Evolutionary conservation across 441 rosid genomes (phyloP), one percentile per base, ranked within the genome.

Genomic region (Dalechampia spathulata): DNA sequence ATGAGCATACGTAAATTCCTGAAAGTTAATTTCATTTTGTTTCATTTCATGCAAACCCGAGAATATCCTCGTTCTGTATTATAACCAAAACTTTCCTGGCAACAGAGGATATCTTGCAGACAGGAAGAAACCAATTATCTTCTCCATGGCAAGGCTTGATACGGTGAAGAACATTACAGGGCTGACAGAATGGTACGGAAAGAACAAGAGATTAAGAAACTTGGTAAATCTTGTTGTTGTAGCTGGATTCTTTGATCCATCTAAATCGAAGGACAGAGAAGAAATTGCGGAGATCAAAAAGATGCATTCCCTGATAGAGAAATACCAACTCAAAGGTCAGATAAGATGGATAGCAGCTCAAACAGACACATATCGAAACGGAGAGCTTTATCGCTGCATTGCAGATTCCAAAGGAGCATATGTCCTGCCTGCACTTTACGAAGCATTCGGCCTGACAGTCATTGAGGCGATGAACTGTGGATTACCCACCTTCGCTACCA

Each of bases 401-500:
- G 96, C 97, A 13, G 99, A 92, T 58, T 77, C 96, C 9, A 85
- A 82, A 57, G 97, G 99, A 65, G 87, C 87, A 57, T 92, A 84
- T 48, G 86, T 85, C 45, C 97, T 89, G 71, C 97, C 99, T 14
- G 99, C 99, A 47, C 68, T 92, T 15, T 92, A 88, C 58, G 98
- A 92, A 70, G 97, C 96, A 52, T 92, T 92, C 57, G 96, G 97
- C 42, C 69, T 92, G 21, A 92, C 99, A 0, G 97, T 92, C 52
- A 85, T 89, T 1, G 97, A 92, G 73, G 99, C 97, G 13, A 92
- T 92, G 96, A 86, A 80, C 80, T 86, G 97, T 56, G 97, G 99
- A 47, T 64, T 92, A 0, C 96, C 99, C 14, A 89, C 85, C 2
- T 92, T 92, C 39, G 99, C 97, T 2, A 92, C 99, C 1, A 81